Conservation (phyloP, 805 yeast species). For the Saccharomycopsis sp. region DNA sequence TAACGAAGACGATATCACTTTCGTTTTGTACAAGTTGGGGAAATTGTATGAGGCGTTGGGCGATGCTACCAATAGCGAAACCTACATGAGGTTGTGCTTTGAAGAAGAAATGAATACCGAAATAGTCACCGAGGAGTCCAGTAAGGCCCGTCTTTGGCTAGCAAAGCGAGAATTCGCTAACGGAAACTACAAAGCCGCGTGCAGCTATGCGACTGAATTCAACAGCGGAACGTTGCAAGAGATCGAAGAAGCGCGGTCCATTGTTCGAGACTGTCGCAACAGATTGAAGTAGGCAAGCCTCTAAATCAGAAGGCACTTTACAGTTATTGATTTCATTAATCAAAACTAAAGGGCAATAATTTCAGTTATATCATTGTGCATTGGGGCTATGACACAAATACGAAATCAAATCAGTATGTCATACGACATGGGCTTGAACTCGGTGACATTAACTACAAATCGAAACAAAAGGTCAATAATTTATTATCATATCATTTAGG, state of each 20-base stretch:
- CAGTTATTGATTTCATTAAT: too few species aligned
- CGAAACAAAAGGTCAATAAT: too few species aligned
- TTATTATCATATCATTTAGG: too few species aligned
- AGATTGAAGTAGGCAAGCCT: slow-evolving; percentile 1
- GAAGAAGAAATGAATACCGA: slow-evolving; percentile 56
- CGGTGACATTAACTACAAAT: too few species aligned
- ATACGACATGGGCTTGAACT: too few species aligned
- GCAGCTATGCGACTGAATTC: slow-evolving; percentile 64
- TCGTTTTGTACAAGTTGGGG: slow-evolving; percentile 62
- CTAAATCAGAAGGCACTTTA: too few species aligned
- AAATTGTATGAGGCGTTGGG: slow-evolving; percentile 51
- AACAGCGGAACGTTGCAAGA: slow-evolving; percentile 73
- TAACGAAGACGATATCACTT: slow-evolving; percentile 41
- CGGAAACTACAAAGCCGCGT: slow-evolving; percentile 60
- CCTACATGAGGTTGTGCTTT: slow-evolving; percentile 60
- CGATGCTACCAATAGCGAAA: slow-evolving; percentile 46
- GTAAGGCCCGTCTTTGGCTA: slow-evolving; percentile 81
- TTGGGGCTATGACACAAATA: too few species aligned
- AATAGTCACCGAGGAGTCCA: slow-evolving; percentile 56
- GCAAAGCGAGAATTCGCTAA: slow-evolving; percentile 58
- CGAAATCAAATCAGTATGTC: too few species aligned
- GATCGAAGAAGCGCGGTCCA: slow-evolving; percentile 81
- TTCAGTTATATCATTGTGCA: too few species aligned
- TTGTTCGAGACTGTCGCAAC: slow-evolving; percentile 50
- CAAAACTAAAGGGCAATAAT: too few species aligned